Base-by-base conservation (phyloP, 805 yeast species). In the Cyberlindnera mississippiensis region DNA sequence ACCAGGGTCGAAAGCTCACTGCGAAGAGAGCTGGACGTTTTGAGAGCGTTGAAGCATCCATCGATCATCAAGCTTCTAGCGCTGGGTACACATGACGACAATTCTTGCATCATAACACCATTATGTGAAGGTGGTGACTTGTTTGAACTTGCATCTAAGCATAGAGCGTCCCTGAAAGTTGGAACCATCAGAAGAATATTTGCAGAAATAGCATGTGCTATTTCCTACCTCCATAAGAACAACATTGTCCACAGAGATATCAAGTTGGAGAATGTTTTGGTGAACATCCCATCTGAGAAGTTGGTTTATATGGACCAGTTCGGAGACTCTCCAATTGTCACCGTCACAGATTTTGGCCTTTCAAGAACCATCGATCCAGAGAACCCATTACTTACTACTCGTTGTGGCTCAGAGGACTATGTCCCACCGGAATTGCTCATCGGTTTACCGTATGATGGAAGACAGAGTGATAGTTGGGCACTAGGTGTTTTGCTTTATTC, bases 381-480 rank as follows among this genome's bases (percentile, higher is more conserved):
- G 2, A 68, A 76, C 49, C 85, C 88, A 19, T 53, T 82, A 43
- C 70, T 95, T 19, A 74, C 85, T 3, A 91, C 98, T 1, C 66
- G 98, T 46, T 93, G 99, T 62, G 99, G 99, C 0, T 86, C 96
- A 1, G 96, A 87, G 49, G 99, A 93, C 60, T 93, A 93, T 55
- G 96, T 93, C 6, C 83, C 96, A 0, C 99, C 99, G 0, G 99
- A 93, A 57, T 65, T 93, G 18, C 67, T 93, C 29, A 77, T 93
- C 78, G 98, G 98, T 1, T 71, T 86, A 42, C 83, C 88, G 6
- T 93, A 93, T 57, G 91, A 91, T 55, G 99, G 99, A 11, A 75
- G 85, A 39, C 79, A 86, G 49, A 83, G 93, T 37, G 99, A 93
- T 61, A 71, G 90, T 15, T 93, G 99, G 99, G 87, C 97, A 2